phyloP scores from a whole-genome alignment of 495 filamentous ascomycete genomes.

The Podospora anserina region DNA sequence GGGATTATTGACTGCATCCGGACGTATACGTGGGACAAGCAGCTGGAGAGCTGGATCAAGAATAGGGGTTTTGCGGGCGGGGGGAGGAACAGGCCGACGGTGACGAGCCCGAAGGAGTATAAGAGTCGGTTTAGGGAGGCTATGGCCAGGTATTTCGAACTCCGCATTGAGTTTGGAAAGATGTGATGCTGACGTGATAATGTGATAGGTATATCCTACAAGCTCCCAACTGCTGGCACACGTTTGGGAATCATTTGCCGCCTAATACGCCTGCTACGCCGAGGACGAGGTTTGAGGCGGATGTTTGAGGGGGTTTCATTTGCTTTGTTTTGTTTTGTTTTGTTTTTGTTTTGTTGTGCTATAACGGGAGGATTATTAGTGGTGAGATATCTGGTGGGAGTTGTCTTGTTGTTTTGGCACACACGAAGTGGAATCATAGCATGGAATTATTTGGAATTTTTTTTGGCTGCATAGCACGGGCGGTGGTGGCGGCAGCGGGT shows the following conservation, averaged over 20 bases:
- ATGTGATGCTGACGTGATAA: neutral
- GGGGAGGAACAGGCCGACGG: constrained; percentile 84
- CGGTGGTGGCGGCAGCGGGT: too few species aligned
- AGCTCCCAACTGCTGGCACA: constrained; percentile 50
- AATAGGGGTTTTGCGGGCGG: constrained; percentile 83
- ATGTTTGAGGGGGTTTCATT: constrained; percentile 14
- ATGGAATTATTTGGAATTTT: too few species aligned
- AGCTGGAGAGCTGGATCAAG: constrained; percentile 98
- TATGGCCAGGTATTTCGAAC: constrained; percentile 68
- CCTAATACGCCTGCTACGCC: constrained; percentile 23
- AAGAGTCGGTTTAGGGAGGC: constrained; percentile 93
- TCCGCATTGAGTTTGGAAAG: neutral
- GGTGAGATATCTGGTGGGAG: too few species aligned
- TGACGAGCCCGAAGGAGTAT: constrained; percentile 97
- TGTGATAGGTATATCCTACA: constrained; percentile 49
- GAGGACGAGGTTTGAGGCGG: constrained; percentile 33
- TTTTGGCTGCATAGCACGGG: too few species aligned
- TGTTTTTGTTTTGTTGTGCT: too few species aligned
- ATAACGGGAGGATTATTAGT: too few species aligned
- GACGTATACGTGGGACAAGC: constrained; percentile 99
- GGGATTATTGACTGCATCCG: constrained; percentile 98
- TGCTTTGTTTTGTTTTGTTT: too few species aligned
- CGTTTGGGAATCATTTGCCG: constrained; percentile 31
- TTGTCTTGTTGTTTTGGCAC: too few species aligned
- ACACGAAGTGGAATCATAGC: too few species aligned